Evolutionary conservation across 495 filamentous ascomycete genomes (phyloP).

Genomic region (Trichoderma reesei): DNA sequence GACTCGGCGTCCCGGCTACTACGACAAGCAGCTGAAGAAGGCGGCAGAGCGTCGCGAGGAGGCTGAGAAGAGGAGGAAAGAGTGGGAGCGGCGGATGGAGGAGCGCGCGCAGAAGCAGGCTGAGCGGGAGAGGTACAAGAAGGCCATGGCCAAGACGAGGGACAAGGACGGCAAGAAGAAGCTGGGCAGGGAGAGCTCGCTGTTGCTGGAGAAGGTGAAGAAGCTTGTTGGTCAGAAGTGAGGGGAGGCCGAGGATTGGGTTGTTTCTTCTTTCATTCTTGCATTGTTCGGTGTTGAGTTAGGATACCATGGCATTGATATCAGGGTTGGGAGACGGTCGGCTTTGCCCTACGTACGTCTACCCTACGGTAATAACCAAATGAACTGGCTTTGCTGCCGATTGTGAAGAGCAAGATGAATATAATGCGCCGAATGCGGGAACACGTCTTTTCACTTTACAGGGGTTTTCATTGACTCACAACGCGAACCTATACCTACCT

Average conservation of each 20-base stretch:
- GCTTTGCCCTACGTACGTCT: not conserved
- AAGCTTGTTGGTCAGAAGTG: conserved; percentile 45
- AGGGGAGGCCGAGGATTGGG: not conserved
- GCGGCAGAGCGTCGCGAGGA: conserved; percentile 58
- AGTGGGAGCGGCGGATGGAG: conserved; percentile 43
- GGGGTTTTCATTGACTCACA: too few species aligned
- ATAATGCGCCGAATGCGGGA: too few species aligned
- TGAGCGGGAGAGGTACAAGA: conserved; percentile 53
- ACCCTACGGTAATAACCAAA: not conserved
- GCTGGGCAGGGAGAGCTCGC: conserved; percentile 74
- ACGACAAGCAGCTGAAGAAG: conserved; percentile 61
- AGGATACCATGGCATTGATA: not conserved
- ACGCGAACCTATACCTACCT: too few species aligned
- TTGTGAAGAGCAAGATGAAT: too few species aligned
- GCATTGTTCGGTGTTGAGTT: not conserved
- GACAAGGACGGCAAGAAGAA: conserved; percentile 73
- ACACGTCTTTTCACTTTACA: too few species aligned
- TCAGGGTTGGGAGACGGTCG: not conserved
- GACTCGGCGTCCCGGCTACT: conserved; percentile 55
- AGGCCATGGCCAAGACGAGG: conserved; percentile 61
- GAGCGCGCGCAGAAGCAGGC: conserved; percentile 47
- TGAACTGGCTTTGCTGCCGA: not conserved
- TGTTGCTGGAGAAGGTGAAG: conserved; percentile 73
- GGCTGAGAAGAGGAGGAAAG: conserved; percentile 48
- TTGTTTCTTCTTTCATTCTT: not conserved